Base-by-base conservation (phyloP, 176 grass and related monocot species). In the Oryza meridionalis region DNA sequence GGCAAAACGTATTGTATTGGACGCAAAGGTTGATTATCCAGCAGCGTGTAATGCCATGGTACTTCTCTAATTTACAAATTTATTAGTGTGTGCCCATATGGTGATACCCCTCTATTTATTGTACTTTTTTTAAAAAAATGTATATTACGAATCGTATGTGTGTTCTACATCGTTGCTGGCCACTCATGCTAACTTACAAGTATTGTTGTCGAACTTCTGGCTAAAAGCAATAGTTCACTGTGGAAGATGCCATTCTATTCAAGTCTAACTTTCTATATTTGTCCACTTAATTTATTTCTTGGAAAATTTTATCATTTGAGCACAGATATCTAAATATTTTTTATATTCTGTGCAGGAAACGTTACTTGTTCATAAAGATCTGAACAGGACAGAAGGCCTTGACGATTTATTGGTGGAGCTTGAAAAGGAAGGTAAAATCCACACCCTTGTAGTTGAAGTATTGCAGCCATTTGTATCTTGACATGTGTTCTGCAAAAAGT, bases 41-140 rank as follows among this genome's bases (percentile, higher is more conserved):
- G 93, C 97, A 77, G 91, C 97, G 0, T 99, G 97, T 37, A 99
- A 99, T 94, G 90, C 93, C 72, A 96, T 96, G 97, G 97, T 99
- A 80, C 49, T 61, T 86, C n/a, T 88, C 84, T 78, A 51, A 70
- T 66, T 77, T 70, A 40, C 13, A 25, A 66, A 6, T 73, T 65
- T 11, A 37, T 50, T 7, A 37, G 11, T 53, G 6, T 22, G 6
- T 51, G 29, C 42, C 3, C 42, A 79, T 72, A 37, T 27, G 29
- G 14, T 2, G 21, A 79, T 72, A 11, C 27, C 71, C 27, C 25
- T 71, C 5, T 12, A 59, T 45, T 72, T 50, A 2, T 31, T 51
- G 24, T 68, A 21, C 4, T 10, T 31, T 69, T 77, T 61, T 37
- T 0, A 1, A 24, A 0, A 9, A 62, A 62, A 7, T 11, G 11